These are phyloP conservation scores for Diaporthe sp. DNA, from an alignment of 2,329 filamentous ascomycete genomes.

Conservation along the genomic window DNA sequence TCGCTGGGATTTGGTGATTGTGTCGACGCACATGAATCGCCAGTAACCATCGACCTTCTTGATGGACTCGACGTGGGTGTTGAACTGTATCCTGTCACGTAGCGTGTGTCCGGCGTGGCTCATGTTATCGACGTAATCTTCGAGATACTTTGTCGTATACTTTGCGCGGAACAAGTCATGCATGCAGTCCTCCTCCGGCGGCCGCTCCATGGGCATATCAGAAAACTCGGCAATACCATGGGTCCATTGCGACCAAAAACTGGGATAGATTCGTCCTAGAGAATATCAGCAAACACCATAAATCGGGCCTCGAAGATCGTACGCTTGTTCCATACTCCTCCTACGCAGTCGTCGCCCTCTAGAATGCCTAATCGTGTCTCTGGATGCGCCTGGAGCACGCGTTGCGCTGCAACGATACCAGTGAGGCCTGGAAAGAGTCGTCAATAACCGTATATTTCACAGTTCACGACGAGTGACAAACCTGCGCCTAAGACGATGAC, in stretches of 20 bases:
- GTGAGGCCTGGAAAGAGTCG: not conserved
- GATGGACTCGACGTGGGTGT: not conserved
- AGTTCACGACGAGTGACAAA: not conserved
- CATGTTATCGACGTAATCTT: not conserved
- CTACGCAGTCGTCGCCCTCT: not conserved
- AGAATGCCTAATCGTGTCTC: not conserved
- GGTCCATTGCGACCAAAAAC: not conserved
- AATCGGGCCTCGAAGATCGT: not conserved
- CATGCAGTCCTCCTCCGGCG: not conserved
- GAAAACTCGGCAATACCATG: constrained; percentile 1
- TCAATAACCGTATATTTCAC: not conserved
- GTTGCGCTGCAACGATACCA: not conserved
- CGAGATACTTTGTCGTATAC: not conserved
- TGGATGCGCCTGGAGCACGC: not conserved
- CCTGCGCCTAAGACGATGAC: not conserved
- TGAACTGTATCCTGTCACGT: not conserved
- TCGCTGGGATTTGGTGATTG: not conserved
- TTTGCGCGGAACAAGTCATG: not conserved
- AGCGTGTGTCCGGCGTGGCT: not conserved
- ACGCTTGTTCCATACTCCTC: constrained; percentile 5
- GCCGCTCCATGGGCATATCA: not conserved
- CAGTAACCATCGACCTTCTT: not conserved
- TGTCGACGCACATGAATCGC: not conserved
- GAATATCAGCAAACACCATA: not conserved
- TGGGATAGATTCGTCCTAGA: not conserved